These are phyloP conservation scores for Actinomortierella ambigua DNA, from an alignment of 371 early-diverging fungal genomes.

Conservation along the genomic window DNA sequence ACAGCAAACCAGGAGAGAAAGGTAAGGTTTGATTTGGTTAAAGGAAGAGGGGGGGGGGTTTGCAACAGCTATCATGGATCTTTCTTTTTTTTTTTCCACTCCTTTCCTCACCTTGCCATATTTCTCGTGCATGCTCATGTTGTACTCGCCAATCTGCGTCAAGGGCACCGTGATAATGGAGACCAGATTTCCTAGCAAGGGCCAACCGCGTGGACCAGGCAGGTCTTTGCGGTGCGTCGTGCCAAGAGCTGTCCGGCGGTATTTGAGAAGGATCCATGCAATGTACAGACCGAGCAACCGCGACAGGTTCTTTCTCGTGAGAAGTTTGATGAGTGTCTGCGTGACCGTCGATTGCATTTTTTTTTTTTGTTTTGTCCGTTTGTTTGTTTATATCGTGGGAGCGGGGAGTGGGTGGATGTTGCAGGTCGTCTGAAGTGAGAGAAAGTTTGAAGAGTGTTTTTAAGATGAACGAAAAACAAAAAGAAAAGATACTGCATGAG, in stretches of 20 bases:
- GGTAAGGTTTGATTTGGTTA: no score
- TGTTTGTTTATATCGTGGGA: no score
- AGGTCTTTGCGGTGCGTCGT: constrained; percentile 20
- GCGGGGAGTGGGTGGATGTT: no score
- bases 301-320: constrained; percentile 26
- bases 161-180: constrained; percentile 13
- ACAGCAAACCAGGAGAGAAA: no score
- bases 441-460: no score
- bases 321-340: constrained; percentile 5
- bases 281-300: constrained; percentile 17
- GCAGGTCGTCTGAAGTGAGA: no score
- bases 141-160: constrained; percentile 15
- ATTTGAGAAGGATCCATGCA: constrained; percentile 30
- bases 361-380: no score
- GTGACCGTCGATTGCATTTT: constrained; percentile 10
- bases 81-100: no score
- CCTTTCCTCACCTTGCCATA: constrained; percentile 14
- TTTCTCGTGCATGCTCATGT: constrained; percentile 15
- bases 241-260: constrained; percentile 28
- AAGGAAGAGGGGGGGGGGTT: no score
- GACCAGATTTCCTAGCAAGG: constrained; percentile 30
- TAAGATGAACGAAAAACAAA: no score
- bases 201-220: constrained; percentile 26
- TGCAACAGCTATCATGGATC: no score
- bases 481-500: no score